phyloP scores from a whole-genome alignment of 1,284 basidiomycete species.

The Exobasidium rhododendri region DNA sequence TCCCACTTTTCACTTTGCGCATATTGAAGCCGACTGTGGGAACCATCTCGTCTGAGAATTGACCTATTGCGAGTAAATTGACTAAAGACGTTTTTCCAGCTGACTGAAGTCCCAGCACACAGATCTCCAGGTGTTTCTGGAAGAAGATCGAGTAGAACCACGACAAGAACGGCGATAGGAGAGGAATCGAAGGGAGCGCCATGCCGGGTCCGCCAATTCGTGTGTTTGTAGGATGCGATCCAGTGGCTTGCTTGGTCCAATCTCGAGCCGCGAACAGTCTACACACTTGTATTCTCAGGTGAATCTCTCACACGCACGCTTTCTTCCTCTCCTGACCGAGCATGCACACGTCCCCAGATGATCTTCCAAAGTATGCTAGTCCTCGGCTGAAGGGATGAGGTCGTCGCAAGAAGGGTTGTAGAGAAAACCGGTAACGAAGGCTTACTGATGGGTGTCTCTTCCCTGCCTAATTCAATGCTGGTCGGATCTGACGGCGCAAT shows the following conservation, averaged over 20 bases:
- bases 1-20: constrained; percentile 72
- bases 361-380: no score
- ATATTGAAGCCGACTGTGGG: constrained; percentile 79
- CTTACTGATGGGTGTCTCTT: no score
- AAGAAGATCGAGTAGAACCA: constrained; percentile 66
- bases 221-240: not conserved
- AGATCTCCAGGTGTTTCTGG: constrained; percentile 84
- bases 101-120: constrained; percentile 87
- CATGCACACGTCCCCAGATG: no score
- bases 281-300: no score
- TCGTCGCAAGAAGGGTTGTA: no score
- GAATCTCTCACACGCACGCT: not conserved
- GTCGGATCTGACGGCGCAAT: no score
- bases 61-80: constrained; percentile 80
- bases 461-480: no score
- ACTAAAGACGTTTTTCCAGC: constrained; percentile 91
- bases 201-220: not conserved
- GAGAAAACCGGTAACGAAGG: no score
- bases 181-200: constrained; percentile 12
- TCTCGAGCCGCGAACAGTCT: no score
- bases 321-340: not conserved
- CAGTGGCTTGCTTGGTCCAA: no score
- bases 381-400: no score
- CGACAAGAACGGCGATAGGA: constrained; percentile 35
- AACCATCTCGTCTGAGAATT: constrained; percentile 79